Evolutionary conservation across 208 protist genomes (phyloP).

Genomic region (Trichomonas vaginalis): DNA sequence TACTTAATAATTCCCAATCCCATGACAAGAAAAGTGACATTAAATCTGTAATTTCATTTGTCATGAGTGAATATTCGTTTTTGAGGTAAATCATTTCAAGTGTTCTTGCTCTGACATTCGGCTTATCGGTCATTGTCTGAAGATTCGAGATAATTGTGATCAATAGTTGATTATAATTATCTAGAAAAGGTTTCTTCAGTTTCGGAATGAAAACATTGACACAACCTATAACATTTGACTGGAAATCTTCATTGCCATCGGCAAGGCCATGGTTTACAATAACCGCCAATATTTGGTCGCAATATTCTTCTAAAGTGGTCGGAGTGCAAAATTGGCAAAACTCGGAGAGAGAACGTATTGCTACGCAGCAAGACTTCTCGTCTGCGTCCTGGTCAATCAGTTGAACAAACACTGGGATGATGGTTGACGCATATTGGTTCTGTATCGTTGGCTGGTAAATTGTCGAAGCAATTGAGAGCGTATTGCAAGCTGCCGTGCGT

Average conservation of each 20-base stretch:
- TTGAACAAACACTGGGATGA: neutral
- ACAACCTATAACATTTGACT: neutral
- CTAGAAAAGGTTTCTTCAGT: neutral
- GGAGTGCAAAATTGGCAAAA: neutral
- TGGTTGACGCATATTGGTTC: neutral
- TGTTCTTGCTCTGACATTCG: neutral
- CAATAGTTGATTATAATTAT: neutral
- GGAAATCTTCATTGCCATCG: neutral
- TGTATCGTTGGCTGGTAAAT: neutral
- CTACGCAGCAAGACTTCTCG: neutral
- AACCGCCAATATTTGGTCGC: neutral
- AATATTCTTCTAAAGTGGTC: neutral
- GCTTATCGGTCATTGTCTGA: neutral
- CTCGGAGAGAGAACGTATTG: neutral
- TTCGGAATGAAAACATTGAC: neutral
- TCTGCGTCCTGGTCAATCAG: neutral
- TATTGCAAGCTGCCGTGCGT: neutral
- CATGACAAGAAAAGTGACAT: neutral
- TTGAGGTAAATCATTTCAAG: neutral
- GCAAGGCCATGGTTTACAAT: neutral
- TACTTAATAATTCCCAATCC: neutral
- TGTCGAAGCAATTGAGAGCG: neutral
- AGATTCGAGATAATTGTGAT: neutral
- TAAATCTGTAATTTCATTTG: neutral
- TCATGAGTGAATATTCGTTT: neutral